Conservation (phyloP, 148 eudicot genomes). For the Spergularia marina region DNA sequence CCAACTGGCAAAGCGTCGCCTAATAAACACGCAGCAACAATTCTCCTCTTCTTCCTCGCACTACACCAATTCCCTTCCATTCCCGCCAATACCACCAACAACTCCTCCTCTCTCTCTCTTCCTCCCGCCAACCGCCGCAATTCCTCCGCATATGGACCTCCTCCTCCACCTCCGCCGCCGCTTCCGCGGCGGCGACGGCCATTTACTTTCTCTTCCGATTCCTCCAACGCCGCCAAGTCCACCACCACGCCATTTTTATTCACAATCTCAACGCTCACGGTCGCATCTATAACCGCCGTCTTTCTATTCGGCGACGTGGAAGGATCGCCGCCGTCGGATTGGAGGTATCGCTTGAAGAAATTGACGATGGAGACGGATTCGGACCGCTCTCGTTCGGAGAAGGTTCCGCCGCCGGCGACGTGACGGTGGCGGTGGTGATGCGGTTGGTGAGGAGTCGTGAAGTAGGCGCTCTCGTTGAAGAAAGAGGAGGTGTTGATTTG, state of each 20-base stretch:
- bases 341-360: conserved; percentile 37
- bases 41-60: conserved; percentile 46
- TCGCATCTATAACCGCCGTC: too few relatives aligned
- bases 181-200: too few relatives aligned
- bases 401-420: neutral
- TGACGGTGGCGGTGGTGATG: conserved; percentile 12
- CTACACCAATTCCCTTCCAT: conserved; percentile 55
- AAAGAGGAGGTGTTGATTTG: neutral
- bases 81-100: conserved; percentile 36
- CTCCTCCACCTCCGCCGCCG: conserved; percentile 29
- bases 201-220: neutral
- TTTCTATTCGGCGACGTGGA: neutral
- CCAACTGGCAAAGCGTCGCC: conserved; percentile 54
- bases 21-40: conserved; percentile 40
- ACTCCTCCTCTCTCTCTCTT: conserved; percentile 37
- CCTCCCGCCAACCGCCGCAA: conserved; percentile 41
- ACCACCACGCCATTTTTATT: conserved; percentile 49
- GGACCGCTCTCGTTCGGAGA: conserved; percentile 21
- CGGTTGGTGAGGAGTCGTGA: conserved; percentile 8
- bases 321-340: neutral
- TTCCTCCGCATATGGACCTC: conserved; percentile 27
- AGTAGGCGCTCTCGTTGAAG: conserved; percentile 21
- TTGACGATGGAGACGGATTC: conserved; percentile 42
- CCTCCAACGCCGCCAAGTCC: conserved; percentile 42
- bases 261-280: conserved; percentile 31